Conservation (phyloP, 2,329 filamentous ascomycete species). For the Penicillium janthinellum region DNA sequence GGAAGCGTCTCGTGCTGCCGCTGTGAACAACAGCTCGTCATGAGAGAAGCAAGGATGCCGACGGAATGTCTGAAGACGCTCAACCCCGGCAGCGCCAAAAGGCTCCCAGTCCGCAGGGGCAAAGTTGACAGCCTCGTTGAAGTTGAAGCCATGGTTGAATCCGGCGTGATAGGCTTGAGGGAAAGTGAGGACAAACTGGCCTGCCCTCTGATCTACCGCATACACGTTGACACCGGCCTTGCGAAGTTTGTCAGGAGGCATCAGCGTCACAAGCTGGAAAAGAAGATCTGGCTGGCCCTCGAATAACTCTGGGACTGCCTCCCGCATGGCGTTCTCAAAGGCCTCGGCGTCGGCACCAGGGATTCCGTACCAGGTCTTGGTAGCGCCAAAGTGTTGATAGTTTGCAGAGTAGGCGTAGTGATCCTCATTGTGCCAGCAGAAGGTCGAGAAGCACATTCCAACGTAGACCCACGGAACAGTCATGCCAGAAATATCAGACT, state of each 20-base stretch:
- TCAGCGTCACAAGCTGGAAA: conserved; percentile 94
- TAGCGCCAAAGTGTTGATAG: conserved; percentile 96
- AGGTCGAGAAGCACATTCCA: conserved; percentile 98
- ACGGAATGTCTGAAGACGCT: conserved; percentile 81
- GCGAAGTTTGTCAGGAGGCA: conserved; percentile 88
- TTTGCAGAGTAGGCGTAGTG: conserved; percentile 98
- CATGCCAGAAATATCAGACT: conserved; percentile 98
- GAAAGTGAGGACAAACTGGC: conserved; percentile 95
- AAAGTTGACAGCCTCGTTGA: conserved; percentile 98
- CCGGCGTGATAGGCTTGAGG: conserved; percentile 96
- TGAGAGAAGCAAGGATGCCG: conserved; percentile 96
- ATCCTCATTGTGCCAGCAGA: conserved; percentile 99
- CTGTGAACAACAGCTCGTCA: conserved; percentile 89
- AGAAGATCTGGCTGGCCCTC: conserved; percentile 95
- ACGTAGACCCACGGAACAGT: conserved; percentile 99
- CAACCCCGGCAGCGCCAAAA: conserved; percentile 81
- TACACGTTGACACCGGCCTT: conserved; percentile 93
- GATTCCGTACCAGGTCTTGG: conserved; percentile 99
- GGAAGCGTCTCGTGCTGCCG: conserved; percentile 74
- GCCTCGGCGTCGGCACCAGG: conserved; percentile 90
- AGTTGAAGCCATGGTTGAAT: conserved; percentile 98
- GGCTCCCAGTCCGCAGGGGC: conserved; percentile 95
- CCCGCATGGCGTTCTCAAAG: conserved; percentile 92
- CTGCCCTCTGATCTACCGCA: conserved; percentile 92
- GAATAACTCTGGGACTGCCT: conserved; percentile 93